Conservation (phyloP, 75 land plant genomes). For the Sequoiadendron giganteum region DNA sequence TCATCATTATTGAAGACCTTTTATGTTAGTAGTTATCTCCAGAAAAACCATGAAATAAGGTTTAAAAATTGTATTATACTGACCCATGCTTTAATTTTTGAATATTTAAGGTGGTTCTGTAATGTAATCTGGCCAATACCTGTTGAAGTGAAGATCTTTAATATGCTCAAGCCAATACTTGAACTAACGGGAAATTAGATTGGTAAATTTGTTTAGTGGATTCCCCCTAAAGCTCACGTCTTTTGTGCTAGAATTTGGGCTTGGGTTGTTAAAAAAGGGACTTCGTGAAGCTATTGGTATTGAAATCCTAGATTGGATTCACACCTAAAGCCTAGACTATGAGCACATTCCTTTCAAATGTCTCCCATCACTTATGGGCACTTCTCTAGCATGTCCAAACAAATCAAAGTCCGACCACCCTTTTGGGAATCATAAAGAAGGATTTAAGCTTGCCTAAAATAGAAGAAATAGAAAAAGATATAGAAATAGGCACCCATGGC, state of each 20-base stretch:
- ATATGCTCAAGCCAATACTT: neutral
- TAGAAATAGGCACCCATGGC: no score
- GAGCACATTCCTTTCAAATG: no score
- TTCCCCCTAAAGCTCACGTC: neutral
- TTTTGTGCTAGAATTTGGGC: neutral
- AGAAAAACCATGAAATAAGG: neutral
- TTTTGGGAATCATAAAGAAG: no score
- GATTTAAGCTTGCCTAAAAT: no score
- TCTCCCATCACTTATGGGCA: no score
- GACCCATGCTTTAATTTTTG: neutral
- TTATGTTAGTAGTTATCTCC: neutral
- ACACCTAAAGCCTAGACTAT: no score
- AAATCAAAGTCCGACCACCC: no score
- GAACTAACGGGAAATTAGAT: neutral
- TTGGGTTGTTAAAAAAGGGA: neutral
- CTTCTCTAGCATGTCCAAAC: no score
- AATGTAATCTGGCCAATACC: neutral
- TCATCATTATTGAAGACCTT: neutral
- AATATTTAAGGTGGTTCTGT: neutral
- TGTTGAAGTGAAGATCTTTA: no score
- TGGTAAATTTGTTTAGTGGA: neutral
- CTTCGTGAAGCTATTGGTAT: neutral
- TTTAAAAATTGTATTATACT: neutral
- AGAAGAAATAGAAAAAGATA: no score
- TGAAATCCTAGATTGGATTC: neutral